Conservation (phyloP, 2,329 filamentous ascomycete species). For the Alternaria infectoria region DNA sequence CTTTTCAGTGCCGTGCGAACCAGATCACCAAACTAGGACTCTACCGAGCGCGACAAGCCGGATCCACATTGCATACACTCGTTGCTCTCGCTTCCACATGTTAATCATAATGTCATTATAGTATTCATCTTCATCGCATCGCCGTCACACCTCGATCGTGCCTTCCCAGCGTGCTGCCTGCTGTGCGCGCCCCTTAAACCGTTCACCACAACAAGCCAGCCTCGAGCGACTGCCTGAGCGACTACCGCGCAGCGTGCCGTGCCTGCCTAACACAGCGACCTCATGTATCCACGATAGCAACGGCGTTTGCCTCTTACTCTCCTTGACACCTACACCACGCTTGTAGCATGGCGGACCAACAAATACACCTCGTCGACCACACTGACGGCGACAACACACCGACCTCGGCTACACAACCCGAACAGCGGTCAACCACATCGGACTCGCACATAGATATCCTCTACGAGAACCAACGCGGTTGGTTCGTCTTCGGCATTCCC, state of each 20-base stretch:
- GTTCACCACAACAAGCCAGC: constrained; percentile 7
- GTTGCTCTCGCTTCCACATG: constrained; percentile 7
- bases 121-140: background rate
- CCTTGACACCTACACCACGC: constrained; percentile 1
- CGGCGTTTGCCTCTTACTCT: constrained; percentile 25
- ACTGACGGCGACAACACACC: constrained; percentile 46
- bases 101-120: constrained; percentile 5
- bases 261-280: constrained; percentile 27
- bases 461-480: constrained; percentile 94
- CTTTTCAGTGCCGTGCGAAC: constrained; percentile 16
- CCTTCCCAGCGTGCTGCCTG: constrained; percentile 1
- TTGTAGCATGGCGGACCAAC: constrained; percentile 59
- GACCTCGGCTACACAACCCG: constrained; percentile 19
- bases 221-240: background rate
- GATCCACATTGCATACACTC: background rate
- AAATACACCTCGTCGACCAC: constrained; percentile 71
- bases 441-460: constrained; percentile 72
- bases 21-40: constrained; percentile 25
- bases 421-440: constrained; percentile 24
- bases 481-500: constrained; percentile 85
- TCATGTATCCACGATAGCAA: constrained; percentile 40
- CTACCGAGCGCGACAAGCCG: constrained; percentile 3
- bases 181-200: constrained; percentile 28
- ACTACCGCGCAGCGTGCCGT: constrained; percentile 10
- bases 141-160: constrained; percentile 3